phyloP scores from a whole-genome alignment of 2,329 filamentous ascomycete species.

The Alternaria dauci region DNA sequence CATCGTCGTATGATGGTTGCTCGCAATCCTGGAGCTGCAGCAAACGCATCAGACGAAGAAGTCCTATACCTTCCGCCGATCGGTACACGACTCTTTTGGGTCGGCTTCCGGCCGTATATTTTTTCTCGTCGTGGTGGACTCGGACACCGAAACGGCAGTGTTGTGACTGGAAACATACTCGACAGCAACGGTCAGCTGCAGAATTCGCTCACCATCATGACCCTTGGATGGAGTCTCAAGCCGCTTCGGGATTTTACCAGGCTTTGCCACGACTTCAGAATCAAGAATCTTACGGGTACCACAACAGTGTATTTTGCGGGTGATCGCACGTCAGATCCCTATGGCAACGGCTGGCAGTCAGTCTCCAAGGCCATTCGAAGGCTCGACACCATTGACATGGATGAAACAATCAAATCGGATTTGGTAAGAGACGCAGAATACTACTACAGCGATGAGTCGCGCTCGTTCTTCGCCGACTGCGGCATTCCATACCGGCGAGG shows the following conservation, averaged over 20 bases:
- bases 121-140: constrained; percentile 29
- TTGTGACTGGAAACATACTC: constrained; percentile 1
- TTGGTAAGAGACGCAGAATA: constrained; percentile 48
- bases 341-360: constrained; percentile 30
- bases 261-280: constrained; percentile 34
- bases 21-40: not conserved
- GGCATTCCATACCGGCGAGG: constrained; percentile 48
- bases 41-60: constrained; percentile 11
- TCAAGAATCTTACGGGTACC: constrained; percentile 30
- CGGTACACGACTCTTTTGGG: constrained; percentile 39
- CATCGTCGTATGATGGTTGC: constrained; percentile 7
- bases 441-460: constrained; percentile 47
- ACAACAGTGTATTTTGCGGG: constrained; percentile 40
- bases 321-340: constrained; percentile 12
- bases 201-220: constrained; percentile 32
- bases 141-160: not conserved
- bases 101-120: constrained; percentile 41
- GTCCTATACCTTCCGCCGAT: constrained; percentile 29
- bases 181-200: constrained; percentile 24
- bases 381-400: constrained; percentile 45
- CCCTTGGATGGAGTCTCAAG: constrained; percentile 38
- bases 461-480: constrained; percentile 46
- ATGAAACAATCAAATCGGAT: constrained; percentile 36
- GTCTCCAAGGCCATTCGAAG: constrained; percentile 38
- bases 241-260: constrained; percentile 35